phyloP scores from a whole-genome alignment of 2,329 filamentous ascomycete genomes.

The Colletotrichum lentis region DNA sequence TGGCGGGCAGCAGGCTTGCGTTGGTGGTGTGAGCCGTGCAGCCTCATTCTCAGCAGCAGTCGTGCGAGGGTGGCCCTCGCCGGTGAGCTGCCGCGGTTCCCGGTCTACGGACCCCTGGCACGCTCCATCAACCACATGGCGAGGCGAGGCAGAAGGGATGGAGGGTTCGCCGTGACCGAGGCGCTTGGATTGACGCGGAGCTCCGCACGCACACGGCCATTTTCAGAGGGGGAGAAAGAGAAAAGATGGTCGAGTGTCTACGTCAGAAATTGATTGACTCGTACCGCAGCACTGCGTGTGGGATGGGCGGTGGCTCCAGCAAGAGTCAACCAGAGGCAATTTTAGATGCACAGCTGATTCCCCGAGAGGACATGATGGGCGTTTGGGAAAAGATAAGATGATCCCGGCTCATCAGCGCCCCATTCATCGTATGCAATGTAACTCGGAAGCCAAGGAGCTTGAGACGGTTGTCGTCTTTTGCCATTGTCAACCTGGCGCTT shows the following conservation, averaged over 20 bases:
- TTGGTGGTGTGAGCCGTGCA: slow-evolving; percentile 36
- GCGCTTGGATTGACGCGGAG: slow-evolving; percentile 27
- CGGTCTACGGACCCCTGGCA: slow-evolving; percentile 9
- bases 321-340: slow-evolving; percentile 36
- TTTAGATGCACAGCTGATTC: slow-evolving; percentile 36
- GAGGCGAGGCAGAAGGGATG: slow-evolving; percentile 33
- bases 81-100: slow-evolving; percentile 19
- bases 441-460: not conserved
- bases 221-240: not conserved
- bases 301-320: slow-evolving; percentile 24
- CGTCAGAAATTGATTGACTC: slow-evolving; percentile 38
- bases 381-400: slow-evolving; percentile 23
- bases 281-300: slow-evolving; percentile 1
- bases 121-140: slow-evolving; percentile 38
- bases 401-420: slow-evolving; percentile 33
- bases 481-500: slow-evolving; percentile 11
- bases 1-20: not conserved
- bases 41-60: slow-evolving; percentile 36
- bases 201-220: slow-evolving; percentile 18
- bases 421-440: slow-evolving; percentile 23
- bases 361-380: slow-evolving; percentile 9
- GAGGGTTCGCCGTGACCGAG: slow-evolving; percentile 34
- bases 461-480: slow-evolving; percentile 8
- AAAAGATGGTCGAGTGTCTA: slow-evolving; percentile 27
- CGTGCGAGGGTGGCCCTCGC: slow-evolving; percentile 35